phyloP scores from a whole-genome alignment of 2,329 filamentous ascomycete species.

The Xylariaceae sp. region DNA sequence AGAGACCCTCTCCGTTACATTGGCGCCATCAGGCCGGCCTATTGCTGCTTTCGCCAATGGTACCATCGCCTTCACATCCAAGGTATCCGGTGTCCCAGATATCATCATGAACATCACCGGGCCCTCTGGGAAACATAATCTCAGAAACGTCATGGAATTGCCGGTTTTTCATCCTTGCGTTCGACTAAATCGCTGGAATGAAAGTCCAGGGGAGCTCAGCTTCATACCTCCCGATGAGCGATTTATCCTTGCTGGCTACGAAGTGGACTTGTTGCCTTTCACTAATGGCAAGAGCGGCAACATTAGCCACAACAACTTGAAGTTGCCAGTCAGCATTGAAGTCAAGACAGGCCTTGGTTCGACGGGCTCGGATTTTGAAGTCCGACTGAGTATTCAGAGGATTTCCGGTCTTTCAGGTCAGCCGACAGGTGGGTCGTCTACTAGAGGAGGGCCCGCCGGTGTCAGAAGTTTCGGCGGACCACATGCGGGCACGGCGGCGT shows the following conservation, averaged over 20 bases:
- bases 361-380: constrained; percentile 80
- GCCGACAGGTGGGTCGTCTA: constrained; percentile 37
- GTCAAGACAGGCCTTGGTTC: constrained; percentile 75
- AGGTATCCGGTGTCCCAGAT: constrained; percentile 91
- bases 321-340: constrained; percentile 77
- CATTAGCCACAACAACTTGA: constrained; percentile 60
- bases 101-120: constrained; percentile 76
- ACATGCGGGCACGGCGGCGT: constrained; percentile 51
- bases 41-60: constrained; percentile 85
- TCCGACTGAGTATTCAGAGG: constrained; percentile 68
- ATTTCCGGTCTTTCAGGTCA: constrained; percentile 48
- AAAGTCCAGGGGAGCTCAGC: constrained; percentile 84
- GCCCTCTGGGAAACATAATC: constrained; percentile 73
- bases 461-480: constrained; percentile 42
- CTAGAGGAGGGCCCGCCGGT: constrained; percentile 40
- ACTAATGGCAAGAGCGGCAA: constrained; percentile 54
- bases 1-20: constrained; percentile 80
- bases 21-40: constrained; percentile 85
- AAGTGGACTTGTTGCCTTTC: constrained; percentile 81
- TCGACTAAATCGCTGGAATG: constrained; percentile 81
- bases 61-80: constrained; percentile 89
- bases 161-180: constrained; percentile 97
- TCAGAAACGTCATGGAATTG: constrained; percentile 72
- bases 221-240: constrained; percentile 93
- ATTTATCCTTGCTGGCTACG: constrained; percentile 90